These are phyloP conservation scores for Brasilioporus rufonigricans DNA, from an alignment of 768 basidiomycete species.

Conservation along the genomic window DNA sequence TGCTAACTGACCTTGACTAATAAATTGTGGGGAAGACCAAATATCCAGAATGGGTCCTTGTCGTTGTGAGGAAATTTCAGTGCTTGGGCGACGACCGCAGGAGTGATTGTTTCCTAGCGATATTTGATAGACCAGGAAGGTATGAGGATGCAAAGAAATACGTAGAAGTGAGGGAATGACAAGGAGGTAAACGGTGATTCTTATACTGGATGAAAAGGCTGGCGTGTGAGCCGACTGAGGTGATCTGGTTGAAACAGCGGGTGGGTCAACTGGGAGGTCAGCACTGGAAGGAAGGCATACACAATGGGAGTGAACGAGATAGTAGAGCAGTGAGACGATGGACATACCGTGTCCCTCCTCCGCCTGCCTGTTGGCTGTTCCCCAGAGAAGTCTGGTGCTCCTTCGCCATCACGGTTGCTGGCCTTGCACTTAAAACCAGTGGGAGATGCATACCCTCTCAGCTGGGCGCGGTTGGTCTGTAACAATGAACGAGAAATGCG, in stretches of 20 bases:
- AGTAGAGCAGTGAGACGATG: background rate
- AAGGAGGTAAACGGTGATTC: background rate
- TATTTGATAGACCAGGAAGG: background rate
- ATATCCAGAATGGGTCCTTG: constrained; percentile 54
- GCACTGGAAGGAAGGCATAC: constrained; percentile 45
- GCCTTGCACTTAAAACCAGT: constrained; percentile 23
- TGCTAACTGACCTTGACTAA: constrained; percentile 61
- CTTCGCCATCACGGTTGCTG: constrained; percentile 14
- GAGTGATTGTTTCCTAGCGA: constrained; percentile 32
- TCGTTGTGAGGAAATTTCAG: constrained; percentile 44
- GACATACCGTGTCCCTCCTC: constrained; percentile 23
- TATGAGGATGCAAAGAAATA: background rate
- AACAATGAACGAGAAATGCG: constrained; percentile 7
- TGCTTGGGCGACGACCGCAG: constrained; percentile 42
- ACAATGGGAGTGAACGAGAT: background rate
- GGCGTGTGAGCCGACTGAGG: constrained; percentile 35
- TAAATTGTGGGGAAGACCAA: constrained; percentile 70
- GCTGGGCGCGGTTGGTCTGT: background rate
- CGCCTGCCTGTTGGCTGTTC: constrained; percentile 23
- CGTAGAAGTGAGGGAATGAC: background rate
- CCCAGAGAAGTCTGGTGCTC: constrained; percentile 8
- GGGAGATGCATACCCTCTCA: constrained; percentile 19
- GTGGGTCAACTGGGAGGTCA: constrained; percentile 37
- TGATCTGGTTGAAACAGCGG: constrained; percentile 41
- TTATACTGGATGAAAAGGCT: constrained; percentile 44